Conservation (phyloP, 768 basidiomycete genomes). For the Boletus subparvulus region DNA sequence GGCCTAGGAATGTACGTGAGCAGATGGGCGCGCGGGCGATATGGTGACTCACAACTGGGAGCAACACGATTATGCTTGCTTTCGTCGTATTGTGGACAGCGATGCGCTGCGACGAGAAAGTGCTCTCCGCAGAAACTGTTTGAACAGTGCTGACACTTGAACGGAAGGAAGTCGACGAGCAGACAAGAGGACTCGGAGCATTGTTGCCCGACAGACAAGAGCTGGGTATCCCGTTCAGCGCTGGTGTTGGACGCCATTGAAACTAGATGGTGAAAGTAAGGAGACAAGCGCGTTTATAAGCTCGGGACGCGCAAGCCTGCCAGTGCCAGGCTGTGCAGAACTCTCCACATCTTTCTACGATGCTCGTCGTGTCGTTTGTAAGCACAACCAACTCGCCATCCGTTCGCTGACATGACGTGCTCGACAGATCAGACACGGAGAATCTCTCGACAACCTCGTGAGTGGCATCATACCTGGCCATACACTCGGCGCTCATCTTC, state of each 20-base stretch:
- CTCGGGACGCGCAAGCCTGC: slow-evolving; percentile 21
- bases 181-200: slow-evolving; percentile 67
- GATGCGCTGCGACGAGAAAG: slow-evolving; percentile 66
- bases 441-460: slow-evolving; percentile 76
- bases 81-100: slow-evolving; percentile 70
- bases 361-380: slow-evolving; percentile 29
- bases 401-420: neutral
- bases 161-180: slow-evolving; percentile 81
- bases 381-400: slow-evolving; percentile 1
- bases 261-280: neutral
- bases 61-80: slow-evolving; percentile 70
- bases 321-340: neutral
- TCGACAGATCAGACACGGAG: slow-evolving; percentile 67
- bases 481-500: neutral
- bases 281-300: slow-evolving; percentile 18
- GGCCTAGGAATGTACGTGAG: slow-evolving; percentile 45
- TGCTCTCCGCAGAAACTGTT: slow-evolving; percentile 76
- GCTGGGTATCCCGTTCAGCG: slow-evolving; percentile 47
- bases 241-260: slow-evolving; percentile 12
- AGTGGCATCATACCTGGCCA: slow-evolving; percentile 13
- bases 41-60: slow-evolving; percentile 58
- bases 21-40: neutral
- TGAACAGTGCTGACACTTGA: slow-evolving; percentile 81
- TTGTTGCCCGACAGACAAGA: slow-evolving; percentile 68
- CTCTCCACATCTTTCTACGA: neutral